Percentiles rank a stretch among this genome's conserved stretches.
Conservation (phyloP, 2,329 filamentous ascomycete genomes). For the Pseudophaeomoniella oleicola region DNA sequence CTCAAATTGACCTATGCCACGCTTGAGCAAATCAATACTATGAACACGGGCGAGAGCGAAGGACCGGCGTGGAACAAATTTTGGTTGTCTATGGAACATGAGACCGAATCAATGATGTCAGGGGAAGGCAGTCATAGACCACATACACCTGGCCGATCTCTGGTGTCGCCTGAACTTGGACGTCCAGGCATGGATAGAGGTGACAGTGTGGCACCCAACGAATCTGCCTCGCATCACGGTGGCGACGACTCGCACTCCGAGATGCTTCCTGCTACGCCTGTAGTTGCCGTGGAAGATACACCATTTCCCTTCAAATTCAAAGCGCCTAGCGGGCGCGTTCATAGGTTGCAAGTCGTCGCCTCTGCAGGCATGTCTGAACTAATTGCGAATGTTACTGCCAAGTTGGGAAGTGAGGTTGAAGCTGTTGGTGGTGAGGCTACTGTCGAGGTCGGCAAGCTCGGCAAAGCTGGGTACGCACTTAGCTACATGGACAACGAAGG, state of each 20-base stretch:
- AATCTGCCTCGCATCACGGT: constrained; percentile 88
- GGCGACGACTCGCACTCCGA: constrained; percentile 62
- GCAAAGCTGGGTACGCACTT: constrained; percentile 68
- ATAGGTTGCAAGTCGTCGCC: constrained; percentile 73
- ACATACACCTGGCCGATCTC: constrained; percentile 53
- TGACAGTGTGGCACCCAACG: constrained; percentile 79
- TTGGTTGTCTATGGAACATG: constrained; percentile 90
- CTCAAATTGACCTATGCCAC: constrained; percentile 97
- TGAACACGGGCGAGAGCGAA: constrained; percentile 76
- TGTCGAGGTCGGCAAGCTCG: constrained; percentile 66
- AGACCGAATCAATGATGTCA: constrained; percentile 92
- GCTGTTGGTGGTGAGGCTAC: constrained; percentile 66
- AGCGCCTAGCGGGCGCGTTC: constrained; percentile 84
- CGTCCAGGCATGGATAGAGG: constrained; percentile 51
- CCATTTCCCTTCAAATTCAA: constrained; percentile 99
- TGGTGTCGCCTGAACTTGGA: constrained; percentile 66
- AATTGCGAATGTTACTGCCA: constrained; percentile 60
- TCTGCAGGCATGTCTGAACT: constrained; percentile 69
- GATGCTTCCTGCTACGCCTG: constrained; percentile 35
- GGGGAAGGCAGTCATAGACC: constrained; percentile 69
- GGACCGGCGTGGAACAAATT: constrained; percentile 99
- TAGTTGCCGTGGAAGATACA: constrained; percentile 44
- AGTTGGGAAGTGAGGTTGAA: constrained; percentile 73
- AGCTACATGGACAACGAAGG: constrained; percentile 96
- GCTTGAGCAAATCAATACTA: constrained; percentile 80